Percentiles rank a stretch among this genome's conserved stretches.
These are phyloP conservation scores for Corynespora cassiicola DNA, from an alignment of 2,329 filamentous ascomycete genomes.

Conservation along the genomic window DNA sequence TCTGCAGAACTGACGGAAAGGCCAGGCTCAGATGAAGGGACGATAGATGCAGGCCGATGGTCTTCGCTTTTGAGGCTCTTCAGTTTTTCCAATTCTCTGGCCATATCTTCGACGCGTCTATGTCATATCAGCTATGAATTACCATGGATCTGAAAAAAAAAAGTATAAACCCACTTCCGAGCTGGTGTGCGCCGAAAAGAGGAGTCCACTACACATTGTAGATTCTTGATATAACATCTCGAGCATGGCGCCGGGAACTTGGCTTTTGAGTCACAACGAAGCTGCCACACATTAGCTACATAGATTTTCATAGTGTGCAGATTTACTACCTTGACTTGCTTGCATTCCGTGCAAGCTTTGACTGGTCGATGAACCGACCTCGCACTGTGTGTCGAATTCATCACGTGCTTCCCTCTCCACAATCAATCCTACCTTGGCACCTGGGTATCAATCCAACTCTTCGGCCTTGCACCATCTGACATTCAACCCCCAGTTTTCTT, in stretches of 20 bases:
- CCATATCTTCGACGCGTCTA: slow-evolving; percentile 34
- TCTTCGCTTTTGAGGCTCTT: slow-evolving; percentile 18
- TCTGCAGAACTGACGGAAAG: slow-evolving; percentile 17
- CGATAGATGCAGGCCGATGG: slow-evolving; percentile 10
- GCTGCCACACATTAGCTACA: slow-evolving; percentile 12
- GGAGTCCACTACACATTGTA: slow-evolving; percentile 30
- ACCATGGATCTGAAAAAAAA: background rate
- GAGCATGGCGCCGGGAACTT: slow-evolving; percentile 28
- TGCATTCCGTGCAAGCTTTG: slow-evolving; percentile 32
- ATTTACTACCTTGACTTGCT: slow-evolving; percentile 33
- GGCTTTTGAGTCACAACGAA: slow-evolving; percentile 25
- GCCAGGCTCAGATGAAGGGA: slow-evolving; percentile 16
- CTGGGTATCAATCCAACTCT: too few relatives aligned
- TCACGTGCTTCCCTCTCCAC: too few relatives aligned
- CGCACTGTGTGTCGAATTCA: too few relatives aligned
- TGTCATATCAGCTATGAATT: background rate
- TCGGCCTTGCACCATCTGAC: too few relatives aligned
- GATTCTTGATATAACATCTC: slow-evolving; percentile 20
- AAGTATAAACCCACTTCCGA: slow-evolving; percentile 20
- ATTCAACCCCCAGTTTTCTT: too few relatives aligned
- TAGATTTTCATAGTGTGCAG: background rate
- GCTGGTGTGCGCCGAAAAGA: slow-evolving; percentile 29
- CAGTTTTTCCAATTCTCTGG: slow-evolving; percentile 23
- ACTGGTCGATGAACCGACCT: slow-evolving; percentile 22
- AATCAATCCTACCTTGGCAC: too few relatives aligned